Conservation (phyloP, 306 rosid genomes). For the Castanospermum australe region DNA sequence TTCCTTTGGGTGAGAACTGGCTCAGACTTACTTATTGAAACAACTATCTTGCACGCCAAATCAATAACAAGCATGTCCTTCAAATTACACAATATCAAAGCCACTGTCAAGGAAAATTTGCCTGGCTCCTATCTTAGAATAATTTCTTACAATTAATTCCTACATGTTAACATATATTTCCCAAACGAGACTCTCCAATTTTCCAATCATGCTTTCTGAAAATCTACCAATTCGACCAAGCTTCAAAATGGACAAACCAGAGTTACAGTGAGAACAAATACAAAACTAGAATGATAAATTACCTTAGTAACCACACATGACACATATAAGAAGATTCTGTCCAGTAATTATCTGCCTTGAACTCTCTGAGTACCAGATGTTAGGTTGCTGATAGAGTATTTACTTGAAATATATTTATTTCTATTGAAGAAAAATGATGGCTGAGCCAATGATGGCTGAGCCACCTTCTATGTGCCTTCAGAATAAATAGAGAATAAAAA, state of each 20-base stretch:
- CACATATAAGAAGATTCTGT: neutral
- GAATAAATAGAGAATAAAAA: no score
- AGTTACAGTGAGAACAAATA: neutral
- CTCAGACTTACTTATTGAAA: neutral
- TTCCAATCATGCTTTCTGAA: neutral
- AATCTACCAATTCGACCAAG: neutral
- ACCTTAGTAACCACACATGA: neutral
- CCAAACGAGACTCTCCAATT: neutral
- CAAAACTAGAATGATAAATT: neutral
- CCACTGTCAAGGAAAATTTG: neutral
- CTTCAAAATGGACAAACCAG: neutral
- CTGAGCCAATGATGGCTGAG: neutral
- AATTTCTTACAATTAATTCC: neutral
- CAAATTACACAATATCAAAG: neutral
- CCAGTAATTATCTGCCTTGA: neutral
- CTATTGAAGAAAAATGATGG: neutral
- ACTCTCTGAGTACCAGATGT: neutral
- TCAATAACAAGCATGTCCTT: neutral
- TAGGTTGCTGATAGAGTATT: neutral
- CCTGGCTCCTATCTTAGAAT: neutral
- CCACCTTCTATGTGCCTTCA: neutral
- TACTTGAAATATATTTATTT: neutral
- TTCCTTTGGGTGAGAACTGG: neutral
- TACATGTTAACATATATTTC: neutral
- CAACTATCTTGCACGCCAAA: neutral